Evolutionary conservation across 345 rosid genomes (phyloP), one percentile per base, ranked within the genome.

Genomic region (Ceriops decandra): DNA sequence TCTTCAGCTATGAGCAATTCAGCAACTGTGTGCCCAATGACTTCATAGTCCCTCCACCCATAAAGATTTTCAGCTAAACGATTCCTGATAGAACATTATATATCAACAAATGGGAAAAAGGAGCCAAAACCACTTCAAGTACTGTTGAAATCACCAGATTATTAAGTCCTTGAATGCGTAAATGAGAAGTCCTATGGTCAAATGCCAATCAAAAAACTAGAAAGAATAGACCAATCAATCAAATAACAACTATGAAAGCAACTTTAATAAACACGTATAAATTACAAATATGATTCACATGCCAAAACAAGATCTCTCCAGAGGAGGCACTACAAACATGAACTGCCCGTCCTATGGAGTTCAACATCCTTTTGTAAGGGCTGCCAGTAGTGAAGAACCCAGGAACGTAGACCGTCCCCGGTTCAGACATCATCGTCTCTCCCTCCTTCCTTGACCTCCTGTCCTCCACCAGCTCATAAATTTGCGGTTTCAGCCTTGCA

Each of bases 21-120:
- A 36, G 73, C 75, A 7, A 81, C 79, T 68, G 79, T 81, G 68
- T 72, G 76, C 26, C 97, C 95, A 52, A 85, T 73, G 57, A 77
- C 86, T 75, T 93, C 98, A 52, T 74, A 65, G 56, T 85, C 86
- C 74, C 76, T 83, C 98, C 98, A 93, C 32, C 92, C 92, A 58
- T 80, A 91, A 0, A 93, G 89, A 64, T 64, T 74, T 82, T 89
- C 97, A 75, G 96, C 97, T 46, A 92, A 67, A 51, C 71, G 86
- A 79, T 89, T 93, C 98, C 98, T 93, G 82, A 57, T 49, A 70
- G 52, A 62, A 73, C 62, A 57, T 35, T 27, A 15, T 5, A 7
- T 1, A 38, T 58, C 28, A 47, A 63, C 42, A 16, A 52, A 42
- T 63, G 46, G 32, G 26, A 53, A 66, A 2, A 2, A 53, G 16